Evolutionary conservation across 495 filamentous ascomycete species (phyloP).

Genomic region (Tuber umbilicatum): DNA sequence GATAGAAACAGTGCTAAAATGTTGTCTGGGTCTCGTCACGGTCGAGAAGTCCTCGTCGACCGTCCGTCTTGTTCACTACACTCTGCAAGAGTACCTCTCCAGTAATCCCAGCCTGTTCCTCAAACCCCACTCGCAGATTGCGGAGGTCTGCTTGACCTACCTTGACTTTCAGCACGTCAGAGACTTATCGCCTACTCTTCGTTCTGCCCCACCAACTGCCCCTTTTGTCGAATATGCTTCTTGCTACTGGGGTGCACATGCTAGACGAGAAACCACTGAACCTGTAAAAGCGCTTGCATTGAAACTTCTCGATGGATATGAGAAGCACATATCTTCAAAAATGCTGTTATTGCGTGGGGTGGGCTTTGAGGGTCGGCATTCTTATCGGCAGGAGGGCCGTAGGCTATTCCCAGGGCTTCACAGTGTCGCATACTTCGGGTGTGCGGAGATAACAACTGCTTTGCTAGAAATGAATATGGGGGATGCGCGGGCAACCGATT

Average conservation of each 20-base stretch:
- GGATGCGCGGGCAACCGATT: no score
- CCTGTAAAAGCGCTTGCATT: background rate
- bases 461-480: background rate
- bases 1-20: background rate
- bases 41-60: background rate
- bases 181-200: background rate
- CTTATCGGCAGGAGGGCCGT: no score
- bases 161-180: background rate
- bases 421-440: background rate
- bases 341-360: background rate
- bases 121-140: background rate
- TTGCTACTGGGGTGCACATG: background rate
- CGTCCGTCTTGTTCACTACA: background rate
- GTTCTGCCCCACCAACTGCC: background rate
- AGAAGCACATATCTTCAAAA: no score
- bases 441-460: background rate
- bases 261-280: background rate
- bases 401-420: background rate
- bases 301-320: background rate
- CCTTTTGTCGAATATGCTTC: background rate
- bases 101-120: background rate
- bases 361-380: background rate
- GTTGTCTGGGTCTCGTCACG: background rate
- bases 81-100: background rate
- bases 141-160: background rate